Conservation (phyloP, 495 filamentous ascomycete genomes). For the Penicillium flavigenum region DNA sequence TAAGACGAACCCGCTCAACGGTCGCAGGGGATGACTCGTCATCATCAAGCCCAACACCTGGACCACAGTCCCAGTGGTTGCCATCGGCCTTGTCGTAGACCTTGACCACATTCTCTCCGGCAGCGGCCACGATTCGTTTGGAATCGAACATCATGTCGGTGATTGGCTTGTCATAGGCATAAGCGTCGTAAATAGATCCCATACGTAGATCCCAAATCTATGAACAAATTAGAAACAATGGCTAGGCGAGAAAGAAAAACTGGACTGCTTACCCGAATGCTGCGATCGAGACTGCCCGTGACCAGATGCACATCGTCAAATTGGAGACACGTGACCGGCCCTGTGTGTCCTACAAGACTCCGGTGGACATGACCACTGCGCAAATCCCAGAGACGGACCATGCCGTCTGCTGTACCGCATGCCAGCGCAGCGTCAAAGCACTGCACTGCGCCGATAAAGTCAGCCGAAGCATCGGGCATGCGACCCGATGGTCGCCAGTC, state of each 20-base stretch:
- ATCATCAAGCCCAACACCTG: conserved; percentile 67
- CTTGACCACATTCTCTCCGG: conserved; percentile 89
- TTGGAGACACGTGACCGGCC: conserved; percentile 90
- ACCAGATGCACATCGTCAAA: conserved; percentile 96
- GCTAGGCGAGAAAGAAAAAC: not conserved
- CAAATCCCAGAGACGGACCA: conserved; percentile 97
- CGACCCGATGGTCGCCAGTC: conserved; percentile 59
- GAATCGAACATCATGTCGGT: conserved; percentile 98
- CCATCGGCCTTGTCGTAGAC: conserved; percentile 97
- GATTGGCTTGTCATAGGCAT: conserved; percentile 88
- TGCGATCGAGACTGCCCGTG: conserved; percentile 90
- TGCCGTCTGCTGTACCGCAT: conserved; percentile 97
- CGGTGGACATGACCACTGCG: conserved; percentile 93
- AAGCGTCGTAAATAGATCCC: conserved; percentile 93
- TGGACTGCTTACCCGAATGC: conserved; percentile 73
- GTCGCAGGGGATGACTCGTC: conserved; percentile 58
- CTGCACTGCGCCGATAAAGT: conserved; percentile 94
- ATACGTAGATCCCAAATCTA: conserved; percentile 99
- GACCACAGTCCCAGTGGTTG: conserved; percentile 94
- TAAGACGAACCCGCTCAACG: conserved; percentile 86
- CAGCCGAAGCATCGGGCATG: conserved; percentile 65
- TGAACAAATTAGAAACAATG: conserved; percentile 17
- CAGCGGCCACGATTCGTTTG: conserved; percentile 86
- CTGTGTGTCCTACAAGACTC: conserved; percentile 94
- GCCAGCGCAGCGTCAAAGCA: conserved; percentile 96